A percentile compares a stretch with the other conserved stretches of the same genome.
Evolutionary conservation across 495 filamentous ascomycete genomes (phyloP).

Genomic region (Rhypophila decipiens): DNA sequence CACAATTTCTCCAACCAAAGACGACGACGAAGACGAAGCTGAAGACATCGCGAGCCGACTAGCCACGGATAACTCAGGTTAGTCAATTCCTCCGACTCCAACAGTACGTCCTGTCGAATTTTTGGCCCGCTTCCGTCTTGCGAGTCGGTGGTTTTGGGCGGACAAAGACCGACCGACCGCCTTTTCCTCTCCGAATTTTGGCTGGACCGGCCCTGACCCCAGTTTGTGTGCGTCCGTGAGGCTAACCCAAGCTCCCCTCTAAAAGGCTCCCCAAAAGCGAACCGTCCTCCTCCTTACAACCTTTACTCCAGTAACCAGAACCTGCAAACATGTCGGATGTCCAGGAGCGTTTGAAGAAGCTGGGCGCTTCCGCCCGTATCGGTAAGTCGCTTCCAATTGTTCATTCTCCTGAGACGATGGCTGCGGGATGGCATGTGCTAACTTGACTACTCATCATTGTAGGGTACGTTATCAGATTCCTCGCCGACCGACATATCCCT

Average conservation of each 20-base stretch:
- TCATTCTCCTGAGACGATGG: neutral
- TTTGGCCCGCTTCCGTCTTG: too few relatives aligned
- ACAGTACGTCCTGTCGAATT: conserved; percentile 15
- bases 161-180: too few relatives aligned
- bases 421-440: too few relatives aligned
- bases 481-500: conserved; percentile 1
- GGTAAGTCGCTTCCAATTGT: conserved; percentile 49
- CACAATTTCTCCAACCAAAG: conserved; percentile 33
- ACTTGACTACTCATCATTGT: neutral
- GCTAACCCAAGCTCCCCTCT: conserved; percentile 7
- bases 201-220: neutral
- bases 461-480: conserved; percentile 18
- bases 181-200: neutral
- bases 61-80: conserved; percentile 13
- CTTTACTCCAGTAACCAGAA: conserved; percentile 12
- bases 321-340: conserved; percentile 52
- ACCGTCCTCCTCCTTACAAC: conserved; percentile 6
- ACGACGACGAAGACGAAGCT: conserved; percentile 14
- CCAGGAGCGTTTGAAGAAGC: conserved; percentile 66
- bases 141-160: too few relatives aligned
- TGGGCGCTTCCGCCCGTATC: conserved; percentile 70
- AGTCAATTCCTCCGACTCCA: conserved; percentile 11
- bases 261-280: conserved; percentile 20
- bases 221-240: neutral
- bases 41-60: conserved; percentile 24